A percentile compares a stretch with the other conserved stretches of the same genome.
phyloP scores from a whole-genome alignment of 2,329 filamentous ascomycete genomes.

The Microcyclospora pomicola region DNA sequence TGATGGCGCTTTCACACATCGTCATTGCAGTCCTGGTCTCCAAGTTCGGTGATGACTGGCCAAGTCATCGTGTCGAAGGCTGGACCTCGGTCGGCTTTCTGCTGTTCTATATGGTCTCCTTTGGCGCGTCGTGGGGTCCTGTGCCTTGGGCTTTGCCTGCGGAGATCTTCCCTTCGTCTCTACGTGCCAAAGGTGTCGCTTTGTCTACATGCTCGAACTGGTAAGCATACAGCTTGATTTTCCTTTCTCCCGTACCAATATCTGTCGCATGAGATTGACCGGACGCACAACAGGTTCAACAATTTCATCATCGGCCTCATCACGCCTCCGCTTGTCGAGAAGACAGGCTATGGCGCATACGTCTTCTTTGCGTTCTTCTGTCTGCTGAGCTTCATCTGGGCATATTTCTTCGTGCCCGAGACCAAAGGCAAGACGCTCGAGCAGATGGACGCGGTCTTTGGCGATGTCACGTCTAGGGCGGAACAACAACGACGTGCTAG shows the following conservation, averaged over 20 bases:
- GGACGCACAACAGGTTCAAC: conserved; percentile 36
- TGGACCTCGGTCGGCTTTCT: conserved; percentile 19
- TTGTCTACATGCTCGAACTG: conserved; percentile 29
- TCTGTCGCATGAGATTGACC: conserved; percentile 27
- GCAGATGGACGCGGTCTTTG: conserved; percentile 18
- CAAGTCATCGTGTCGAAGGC: conserved; percentile 35
- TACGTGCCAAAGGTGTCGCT: conserved; percentile 52
- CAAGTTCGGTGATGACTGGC: conserved; percentile 32
- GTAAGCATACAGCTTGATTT: conserved; percentile 26
- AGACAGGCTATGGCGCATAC: conserved; percentile 45
- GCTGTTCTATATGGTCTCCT: conserved; percentile 25
- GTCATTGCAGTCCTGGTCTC: conserved; percentile 42
- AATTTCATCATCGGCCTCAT: conserved; percentile 43
- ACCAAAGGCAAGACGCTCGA: conserved; percentile 34
- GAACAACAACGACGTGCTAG: conserved; percentile 15
- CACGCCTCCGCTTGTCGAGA: conserved; percentile 24
- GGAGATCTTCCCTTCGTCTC: conserved; percentile 50
- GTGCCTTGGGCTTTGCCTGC: conserved; percentile 24
- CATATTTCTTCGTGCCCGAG: conserved; percentile 43
- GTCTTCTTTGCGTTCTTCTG: conserved; percentile 47
- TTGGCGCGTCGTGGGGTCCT: conserved; percentile 41
- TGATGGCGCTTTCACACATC: conserved; percentile 36
- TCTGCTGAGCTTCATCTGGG: conserved; percentile 37
- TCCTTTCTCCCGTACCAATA: conserved; percentile 34
- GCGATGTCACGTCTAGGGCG: conserved; percentile 11